phyloP scores from a whole-genome alignment of 23 red algal species.

The Pyropia haitanensis region DNA sequence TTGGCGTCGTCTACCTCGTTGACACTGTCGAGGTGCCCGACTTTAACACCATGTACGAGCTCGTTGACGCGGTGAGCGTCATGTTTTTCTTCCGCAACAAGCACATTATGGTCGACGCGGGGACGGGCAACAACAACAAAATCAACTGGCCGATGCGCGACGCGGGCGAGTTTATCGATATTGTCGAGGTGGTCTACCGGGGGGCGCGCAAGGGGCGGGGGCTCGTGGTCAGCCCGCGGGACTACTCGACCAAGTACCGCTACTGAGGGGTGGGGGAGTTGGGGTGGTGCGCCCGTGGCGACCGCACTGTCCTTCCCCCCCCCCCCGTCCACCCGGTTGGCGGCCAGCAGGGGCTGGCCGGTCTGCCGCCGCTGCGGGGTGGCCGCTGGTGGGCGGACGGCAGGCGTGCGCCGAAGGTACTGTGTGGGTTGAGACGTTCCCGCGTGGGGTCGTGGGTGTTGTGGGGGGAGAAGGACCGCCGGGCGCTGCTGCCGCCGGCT shows the following conservation, averaged over 20 bases:
- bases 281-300: no score
- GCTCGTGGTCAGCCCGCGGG: conserved; percentile 57
- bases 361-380: no score
- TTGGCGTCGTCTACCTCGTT: conserved; percentile 88
- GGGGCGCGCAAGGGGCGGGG: conserved; percentile 75
- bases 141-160: conserved; percentile 76
- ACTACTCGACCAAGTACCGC: conserved; percentile 77
- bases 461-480: no score
- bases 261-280: conserved; percentile 14
- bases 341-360: no score
- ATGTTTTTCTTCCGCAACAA: conserved; percentile 97
- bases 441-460: no score
- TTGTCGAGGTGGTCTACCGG: conserved; percentile 81
- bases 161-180: conserved; percentile 79
- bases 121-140: conserved; percentile 96
- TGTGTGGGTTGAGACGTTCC: no score
- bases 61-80: conserved; percentile 65
- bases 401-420: no score
- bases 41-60: conserved; percentile 67
- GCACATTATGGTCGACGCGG: conserved; percentile 95
- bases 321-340: no score
- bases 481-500: no score
- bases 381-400: no score
- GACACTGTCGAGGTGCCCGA: conserved; percentile 65
- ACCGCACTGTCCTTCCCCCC: no score